Evolutionary conservation across 257 asterid genomes (phyloP).

Genomic region (Capsicum baccatum): DNA sequence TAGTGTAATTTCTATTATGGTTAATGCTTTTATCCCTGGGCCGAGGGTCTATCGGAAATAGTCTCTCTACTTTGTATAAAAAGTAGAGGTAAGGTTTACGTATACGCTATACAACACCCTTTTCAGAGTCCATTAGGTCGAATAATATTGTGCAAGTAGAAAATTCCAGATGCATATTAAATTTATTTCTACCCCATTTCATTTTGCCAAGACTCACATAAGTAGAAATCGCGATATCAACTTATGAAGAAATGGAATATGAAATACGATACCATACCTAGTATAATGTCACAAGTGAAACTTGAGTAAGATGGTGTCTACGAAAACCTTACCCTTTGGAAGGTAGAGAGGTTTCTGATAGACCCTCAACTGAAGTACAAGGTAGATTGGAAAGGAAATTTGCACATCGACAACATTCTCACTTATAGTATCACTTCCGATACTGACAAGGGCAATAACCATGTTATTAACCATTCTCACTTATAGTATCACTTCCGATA

Average conservation of each 20-base stretch:
- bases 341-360: too few species aligned
- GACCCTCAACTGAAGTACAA: too few species aligned
- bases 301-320: too few species aligned
- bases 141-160: background rate
- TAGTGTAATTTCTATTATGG: background rate
- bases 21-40: background rate
- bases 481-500: background rate
- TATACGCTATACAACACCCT: background rate
- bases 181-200: background rate
- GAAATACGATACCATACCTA: too few species aligned
- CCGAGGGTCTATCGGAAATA: background rate
- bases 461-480: background rate
- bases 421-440: background rate
- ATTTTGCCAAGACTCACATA: background rate
- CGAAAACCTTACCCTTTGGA: too few species aligned
- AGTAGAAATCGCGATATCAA: too few species aligned
- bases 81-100: fast-evolving
- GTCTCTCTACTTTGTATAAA: background rate
- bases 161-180: background rate
- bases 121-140: fast-evolving
- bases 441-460: background rate
- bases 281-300: too few species aligned
- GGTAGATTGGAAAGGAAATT: too few species aligned
- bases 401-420: background rate
- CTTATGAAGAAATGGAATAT: too few species aligned